Percentiles rank a stretch among this genome's conserved stretches.
These are phyloP conservation scores for Kwoniella pini DNA, from an alignment of 768 basidiomycete species.

Conservation along the genomic window DNA sequence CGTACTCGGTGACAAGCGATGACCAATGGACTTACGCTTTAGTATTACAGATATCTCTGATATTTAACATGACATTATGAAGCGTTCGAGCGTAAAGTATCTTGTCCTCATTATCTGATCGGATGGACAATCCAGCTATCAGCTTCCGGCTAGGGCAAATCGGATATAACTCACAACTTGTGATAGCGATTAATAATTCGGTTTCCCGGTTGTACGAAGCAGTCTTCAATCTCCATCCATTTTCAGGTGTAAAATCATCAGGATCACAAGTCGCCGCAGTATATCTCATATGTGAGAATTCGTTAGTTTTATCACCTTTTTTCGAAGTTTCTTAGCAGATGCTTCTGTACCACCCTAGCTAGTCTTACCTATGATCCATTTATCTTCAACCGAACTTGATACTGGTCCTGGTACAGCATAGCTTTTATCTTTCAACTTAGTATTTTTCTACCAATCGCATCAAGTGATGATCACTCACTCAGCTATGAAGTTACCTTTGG, in stretches of 20 bases:
- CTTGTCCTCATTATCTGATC: constrained; percentile 52
- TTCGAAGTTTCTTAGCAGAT: too few relatives aligned
- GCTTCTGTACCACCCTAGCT: too few relatives aligned
- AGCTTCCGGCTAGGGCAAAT: constrained; percentile 63
- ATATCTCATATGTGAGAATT: constrained; percentile 71
- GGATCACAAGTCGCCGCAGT: constrained; percentile 51
- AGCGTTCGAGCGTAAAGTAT: constrained; percentile 62
- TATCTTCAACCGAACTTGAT: constrained; percentile 74
- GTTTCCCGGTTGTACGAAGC: constrained; percentile 28
- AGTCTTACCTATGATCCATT: constrained; percentile 61
- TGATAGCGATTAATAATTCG: constrained; percentile 44
- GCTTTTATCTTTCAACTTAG: constrained; percentile 8
- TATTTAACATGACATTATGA: constrained; percentile 96
- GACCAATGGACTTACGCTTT: constrained; percentile 57
- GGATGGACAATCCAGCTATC: background rate
- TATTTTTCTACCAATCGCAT: too few relatives aligned
- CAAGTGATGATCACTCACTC: constrained; percentile 57
- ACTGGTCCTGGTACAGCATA: constrained; percentile 85
- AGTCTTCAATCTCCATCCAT: constrained; percentile 60
- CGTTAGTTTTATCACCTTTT: constrained; percentile 66
- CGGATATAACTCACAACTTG: constrained; percentile 8
- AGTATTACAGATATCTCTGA: constrained; percentile 56
- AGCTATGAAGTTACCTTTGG: constrained; percentile 84
- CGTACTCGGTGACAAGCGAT: background rate
- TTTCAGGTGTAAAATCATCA: constrained; percentile 59